Percentiles rank a stretch among this genome's conserved stretches.
phyloP scores from a whole-genome alignment of 2,329 filamentous ascomycete genomes.

The Canariomyces notabilis region DNA sequence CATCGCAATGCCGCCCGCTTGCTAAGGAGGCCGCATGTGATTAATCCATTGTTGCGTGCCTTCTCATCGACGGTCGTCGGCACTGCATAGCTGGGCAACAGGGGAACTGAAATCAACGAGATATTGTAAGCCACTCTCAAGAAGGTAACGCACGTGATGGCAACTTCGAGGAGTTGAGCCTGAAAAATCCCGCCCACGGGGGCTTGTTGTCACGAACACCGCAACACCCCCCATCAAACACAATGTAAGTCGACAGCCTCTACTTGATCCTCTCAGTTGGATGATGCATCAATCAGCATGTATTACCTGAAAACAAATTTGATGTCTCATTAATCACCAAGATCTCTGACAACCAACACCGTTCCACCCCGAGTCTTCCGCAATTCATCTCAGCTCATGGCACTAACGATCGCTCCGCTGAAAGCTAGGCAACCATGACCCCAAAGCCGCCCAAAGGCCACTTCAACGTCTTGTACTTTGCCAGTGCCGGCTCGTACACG shows the following conservation, averaged over 20 bases:
- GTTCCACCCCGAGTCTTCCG: background rate
- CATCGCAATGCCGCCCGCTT: constrained; percentile 2
- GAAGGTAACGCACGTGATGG: constrained; percentile 14
- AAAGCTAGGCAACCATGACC: constrained; percentile 28
- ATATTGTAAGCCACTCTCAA: background rate
- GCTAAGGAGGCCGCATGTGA: background rate
- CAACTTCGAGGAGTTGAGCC: background rate
- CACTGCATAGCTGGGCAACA: background rate
- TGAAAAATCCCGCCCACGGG: constrained; percentile 2
- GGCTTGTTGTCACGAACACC: constrained; percentile 5
- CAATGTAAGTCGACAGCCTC: constrained; percentile 14
- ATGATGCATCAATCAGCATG: constrained; percentile 55
- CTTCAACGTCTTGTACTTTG: constrained; percentile 81
- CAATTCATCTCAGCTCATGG: background rate
- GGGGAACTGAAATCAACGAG: background rate
- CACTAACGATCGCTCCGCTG: constrained; percentile 10
- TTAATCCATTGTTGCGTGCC: constrained; percentile 1
- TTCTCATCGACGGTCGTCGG: background rate
- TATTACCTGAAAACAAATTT: constrained; percentile 53
- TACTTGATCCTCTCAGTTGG: constrained; percentile 5
- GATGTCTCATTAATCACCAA: constrained; percentile 62
- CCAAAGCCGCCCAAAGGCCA: constrained; percentile 54
- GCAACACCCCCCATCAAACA: constrained; percentile 3
- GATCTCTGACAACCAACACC: constrained; percentile 55
- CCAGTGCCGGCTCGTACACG: constrained; percentile 66